Evolutionary conservation across 2,329 filamentous ascomycete species (phyloP), one percentile per base, ranked within the genome.

Genomic region (Epichloe sibirici): DNA sequence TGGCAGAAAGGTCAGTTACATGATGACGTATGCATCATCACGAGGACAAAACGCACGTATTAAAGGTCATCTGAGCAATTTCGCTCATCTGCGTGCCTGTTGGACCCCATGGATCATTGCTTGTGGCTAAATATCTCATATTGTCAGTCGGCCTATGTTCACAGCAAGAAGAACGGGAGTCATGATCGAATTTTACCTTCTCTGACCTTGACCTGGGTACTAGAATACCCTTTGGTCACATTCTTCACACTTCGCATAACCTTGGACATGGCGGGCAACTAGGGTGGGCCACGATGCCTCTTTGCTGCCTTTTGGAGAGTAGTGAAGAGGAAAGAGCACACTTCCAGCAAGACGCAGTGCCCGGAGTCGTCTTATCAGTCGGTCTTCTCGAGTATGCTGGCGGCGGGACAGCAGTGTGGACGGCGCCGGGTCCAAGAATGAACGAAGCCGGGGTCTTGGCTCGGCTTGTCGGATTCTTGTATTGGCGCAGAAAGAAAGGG

Each of bases 21-120:
- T 12, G 28, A 40, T 4, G 28, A 7, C 23, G 12, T 31, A 25
- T 50, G 15, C 21, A 28, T 21, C 23, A 35, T 39, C 42, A 11
- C 15, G 44, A 42, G 45, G 12, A 5, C 12, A n/a, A 17, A 39
- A 71, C 85, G 65, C 83, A 96, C 91, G 88, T 94, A 74, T 94
- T 95, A 74, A 90, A 98, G 49, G 93, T 97, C 77, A 97, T 85
- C 69, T 93, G 88, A 69, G 93, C 90, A 66, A 98, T 96, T 73
- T 98, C 93, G 71, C 87, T 88, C 93, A 98, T 97, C 69, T 98
- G 91, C 55, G 90, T 95, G 55, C 93, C 93, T 44, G 91, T 95
- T 50, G 93, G 93, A 59, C 93, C 93, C 93, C 93, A 98, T 73
- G 90, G 88, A 66, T 97, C 93, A 69, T 98, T 98, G 73, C 90